A percentile compares a stretch with the other conserved stretches of the same genome.
Conservation (phyloP, 768 basidiomycete species). For the Boletellus sp. region DNA sequence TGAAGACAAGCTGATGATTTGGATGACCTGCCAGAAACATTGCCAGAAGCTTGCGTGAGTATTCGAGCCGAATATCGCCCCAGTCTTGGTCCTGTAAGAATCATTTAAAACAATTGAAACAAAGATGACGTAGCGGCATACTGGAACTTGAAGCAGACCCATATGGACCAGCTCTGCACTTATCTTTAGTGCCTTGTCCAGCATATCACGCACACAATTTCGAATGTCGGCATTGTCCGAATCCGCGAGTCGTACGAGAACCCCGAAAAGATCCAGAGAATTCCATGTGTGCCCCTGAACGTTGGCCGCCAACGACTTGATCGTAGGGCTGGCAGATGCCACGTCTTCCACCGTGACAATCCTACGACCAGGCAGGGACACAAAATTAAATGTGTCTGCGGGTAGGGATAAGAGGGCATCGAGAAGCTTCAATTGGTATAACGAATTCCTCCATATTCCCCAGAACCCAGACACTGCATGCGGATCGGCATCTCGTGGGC, state of each 20-base stretch:
- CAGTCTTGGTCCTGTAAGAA: slow-evolving; percentile 65
- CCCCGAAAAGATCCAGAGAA: slow-evolving; percentile 84
- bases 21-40: slow-evolving; percentile 93
- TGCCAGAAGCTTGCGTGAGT: slow-evolving; percentile 76
- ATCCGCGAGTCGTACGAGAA: slow-evolving; percentile 76
- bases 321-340: slow-evolving; percentile 79
- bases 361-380: slow-evolving; percentile 75
- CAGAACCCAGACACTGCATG: slow-evolving; percentile 86
- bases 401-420: slow-evolving; percentile 87
- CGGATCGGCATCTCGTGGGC: slow-evolving; percentile 69
- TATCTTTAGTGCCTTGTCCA: slow-evolving; percentile 91
- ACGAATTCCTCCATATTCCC: slow-evolving; percentile 78
- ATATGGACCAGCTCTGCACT: slow-evolving; percentile 93
- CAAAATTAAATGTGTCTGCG: slow-evolving; percentile 89
- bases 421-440: slow-evolving; percentile 82
- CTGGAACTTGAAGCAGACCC: slow-evolving; percentile 87
- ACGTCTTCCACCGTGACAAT: slow-evolving; percentile 91
- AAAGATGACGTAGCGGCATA: slow-evolving; percentile 39
- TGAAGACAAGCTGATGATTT: slow-evolving; percentile 95
- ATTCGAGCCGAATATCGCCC: slow-evolving; percentile 85
- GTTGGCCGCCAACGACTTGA: slow-evolving; percentile 84
- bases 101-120: not conserved
- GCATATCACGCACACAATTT: slow-evolving; percentile 79
- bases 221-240: slow-evolving; percentile 69
- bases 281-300: slow-evolving; percentile 96